These are phyloP conservation scores for Elsinoe fawcettii DNA, from an alignment of 2,329 filamentous ascomycete species.

Conservation along the genomic window DNA sequence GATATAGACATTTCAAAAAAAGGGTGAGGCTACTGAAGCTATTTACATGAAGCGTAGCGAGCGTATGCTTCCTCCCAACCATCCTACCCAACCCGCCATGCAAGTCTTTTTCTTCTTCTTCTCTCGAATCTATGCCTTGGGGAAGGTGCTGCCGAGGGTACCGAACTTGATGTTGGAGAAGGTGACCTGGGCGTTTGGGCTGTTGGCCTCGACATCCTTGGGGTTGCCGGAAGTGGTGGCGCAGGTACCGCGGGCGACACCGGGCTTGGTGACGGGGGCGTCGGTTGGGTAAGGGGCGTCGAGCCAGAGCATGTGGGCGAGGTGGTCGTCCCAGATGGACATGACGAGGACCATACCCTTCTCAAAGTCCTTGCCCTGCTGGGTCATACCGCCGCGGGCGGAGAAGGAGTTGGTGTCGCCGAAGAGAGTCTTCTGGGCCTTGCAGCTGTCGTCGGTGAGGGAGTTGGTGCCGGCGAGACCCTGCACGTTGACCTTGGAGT, in stretches of 20 bases:
- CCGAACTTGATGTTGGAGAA: constrained; percentile 23
- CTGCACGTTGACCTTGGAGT: constrained; percentile 36
- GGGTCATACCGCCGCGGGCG: constrained; percentile 47
- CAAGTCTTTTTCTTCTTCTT: not conserved
- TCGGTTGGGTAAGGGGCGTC: constrained; percentile 38
- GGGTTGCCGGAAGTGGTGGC: constrained; percentile 20
- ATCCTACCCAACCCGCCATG: not conserved
- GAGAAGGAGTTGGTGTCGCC: constrained; percentile 42
- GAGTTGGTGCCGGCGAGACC: constrained; percentile 44
- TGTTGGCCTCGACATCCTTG: constrained; percentile 19
- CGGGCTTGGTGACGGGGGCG: constrained; percentile 19
- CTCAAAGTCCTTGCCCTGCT: constrained; percentile 48
- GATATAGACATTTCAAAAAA: constrained; percentile 3
- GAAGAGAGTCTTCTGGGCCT: constrained; percentile 27
- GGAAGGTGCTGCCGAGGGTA: constrained; percentile 21
- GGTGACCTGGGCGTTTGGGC: constrained; percentile 19
- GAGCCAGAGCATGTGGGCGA: constrained; percentile 66
- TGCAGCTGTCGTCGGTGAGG: constrained; percentile 53
- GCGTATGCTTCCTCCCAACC: not conserved
- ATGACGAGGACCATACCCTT: constrained; percentile 55
- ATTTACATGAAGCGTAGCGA: constrained; percentile 12
- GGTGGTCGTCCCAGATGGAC: constrained; percentile 55
- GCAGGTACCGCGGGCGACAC: constrained; percentile 22
- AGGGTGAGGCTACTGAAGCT: not conserved
- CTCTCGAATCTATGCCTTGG: not conserved